A percentile compares a stretch with the other conserved stretches of the same genome.
Evolutionary conservation across 225 moss, liverwort and hornwort genomes (phyloP).

Genomic region (Physcomitrium patens): DNA sequence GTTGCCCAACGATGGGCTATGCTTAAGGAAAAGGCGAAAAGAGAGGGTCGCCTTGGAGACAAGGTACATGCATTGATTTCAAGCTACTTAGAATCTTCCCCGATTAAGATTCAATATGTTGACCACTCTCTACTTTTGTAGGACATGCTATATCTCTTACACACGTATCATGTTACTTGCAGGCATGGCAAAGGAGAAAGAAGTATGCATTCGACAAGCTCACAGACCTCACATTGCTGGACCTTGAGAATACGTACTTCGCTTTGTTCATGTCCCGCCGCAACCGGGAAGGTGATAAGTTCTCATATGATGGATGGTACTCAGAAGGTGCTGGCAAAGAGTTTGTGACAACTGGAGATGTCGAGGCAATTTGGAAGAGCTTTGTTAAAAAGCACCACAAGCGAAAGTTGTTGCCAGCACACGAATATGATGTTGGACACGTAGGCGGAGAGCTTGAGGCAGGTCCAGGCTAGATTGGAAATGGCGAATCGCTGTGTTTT

Average conservation of each 20-base stretch:
- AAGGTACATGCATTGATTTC: slow-evolving; percentile 40
- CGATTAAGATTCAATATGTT: background rate
- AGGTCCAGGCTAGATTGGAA: slow-evolving; percentile 44
- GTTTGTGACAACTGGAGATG: slow-evolving; percentile 67
- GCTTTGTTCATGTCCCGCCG: slow-evolving; percentile 66
- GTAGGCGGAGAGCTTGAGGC: slow-evolving; percentile 50
- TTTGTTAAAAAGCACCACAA: slow-evolving; percentile 70
- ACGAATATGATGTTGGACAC: slow-evolving; percentile 37
- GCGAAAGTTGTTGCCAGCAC: slow-evolving; percentile 39
- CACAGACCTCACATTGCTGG: slow-evolving; percentile 61
- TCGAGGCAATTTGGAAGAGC: slow-evolving; percentile 70
- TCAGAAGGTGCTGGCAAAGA: slow-evolving; percentile 66
- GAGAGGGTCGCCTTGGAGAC: slow-evolving; percentile 66
- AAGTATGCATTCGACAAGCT: slow-evolving; percentile 70
- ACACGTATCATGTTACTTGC: background rate
- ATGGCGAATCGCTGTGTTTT: background rate
- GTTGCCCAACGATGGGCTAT: slow-evolving; percentile 73
- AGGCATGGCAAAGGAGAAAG: slow-evolving; percentile 75
- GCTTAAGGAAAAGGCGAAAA: slow-evolving; percentile 66
- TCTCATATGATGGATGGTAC: slow-evolving; percentile 68
- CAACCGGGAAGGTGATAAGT: slow-evolving; percentile 66
- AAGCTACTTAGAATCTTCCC: background rate
- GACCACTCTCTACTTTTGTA: background rate
- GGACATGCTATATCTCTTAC: slow-evolving; percentile 19
- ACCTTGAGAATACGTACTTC: slow-evolving; percentile 65